Evolutionary conservation across 2,329 filamentous ascomycete species (phyloP), one percentile per base, ranked within the genome.

Genomic region (Fusarium siculi): DNA sequence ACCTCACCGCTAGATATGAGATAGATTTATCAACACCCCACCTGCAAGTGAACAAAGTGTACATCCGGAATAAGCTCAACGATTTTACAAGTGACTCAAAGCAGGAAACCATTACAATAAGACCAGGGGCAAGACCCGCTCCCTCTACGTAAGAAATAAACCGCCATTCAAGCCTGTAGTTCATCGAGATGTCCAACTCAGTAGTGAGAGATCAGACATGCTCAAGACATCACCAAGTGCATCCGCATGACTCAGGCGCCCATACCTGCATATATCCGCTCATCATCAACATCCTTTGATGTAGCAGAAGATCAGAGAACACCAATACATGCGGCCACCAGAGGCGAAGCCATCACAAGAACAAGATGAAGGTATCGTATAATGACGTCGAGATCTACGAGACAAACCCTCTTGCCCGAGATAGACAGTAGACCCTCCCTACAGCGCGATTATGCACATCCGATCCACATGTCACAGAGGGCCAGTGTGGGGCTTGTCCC

Each of bases 321-420:
- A 56, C 30, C n/a, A 39, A 25, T 34, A n/a, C 36, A 18, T 57
- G 36, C 52, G 49, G 55, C 57, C 56, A 34, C 49, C 19, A 37
- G 46, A 68, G 44, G 47, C 53, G 53, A 59, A 18, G 57, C 30
- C 44, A 54, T 57, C 55, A 21, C 23, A 55, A 42, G 36, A 34
- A 40, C 30, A 57, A 37, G 19, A 53, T 30, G 56, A 53, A 18
- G 19, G n/a, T 53, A 54, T 74, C 43, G 56, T 70, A 46, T 21
- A 55, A 63, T 73, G 70, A 73, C 70, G 62, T 73, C 54, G 66
- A 39, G 66, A 74, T 73, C 57, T 74, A 74, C 66, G 62, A 36
- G n/a, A 49, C 43, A 23, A 66, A 70, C 25, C 66, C 54, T 52
- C 47, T 15, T 55, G 18, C 49, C 34, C 42, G 32, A 68, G 64